These are phyloP conservation scores for Leishmania arabica DNA, from an alignment of 208 protist species.

Conservation along the genomic window DNA sequence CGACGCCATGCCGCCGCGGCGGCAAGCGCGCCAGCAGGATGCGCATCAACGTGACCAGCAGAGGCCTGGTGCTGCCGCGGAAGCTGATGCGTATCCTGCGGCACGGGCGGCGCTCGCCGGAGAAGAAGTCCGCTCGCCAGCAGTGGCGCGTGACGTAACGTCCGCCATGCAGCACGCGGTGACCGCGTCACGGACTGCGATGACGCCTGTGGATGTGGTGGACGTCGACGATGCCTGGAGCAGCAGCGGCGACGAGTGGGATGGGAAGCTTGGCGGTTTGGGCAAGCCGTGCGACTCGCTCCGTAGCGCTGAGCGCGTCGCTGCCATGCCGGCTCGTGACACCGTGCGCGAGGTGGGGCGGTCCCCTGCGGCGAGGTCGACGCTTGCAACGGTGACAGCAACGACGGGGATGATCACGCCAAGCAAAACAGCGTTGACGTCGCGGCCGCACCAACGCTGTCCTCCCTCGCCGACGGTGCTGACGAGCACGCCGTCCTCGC, in stretches of 20 bases:
- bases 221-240: slow-evolving; percentile 11
- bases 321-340: neutral
- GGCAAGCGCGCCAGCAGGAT: neutral
- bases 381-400: neutral
- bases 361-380: neutral
- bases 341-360: neutral
- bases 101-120: slow-evolving; percentile 9
- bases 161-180: neutral
- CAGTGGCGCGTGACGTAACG: slow-evolving; percentile 9
- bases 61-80: neutral
- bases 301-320: neutral
- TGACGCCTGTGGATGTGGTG: slow-evolving; percentile 3
- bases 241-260: neutral
- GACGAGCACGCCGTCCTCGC: slow-evolving; percentile 5
- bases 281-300: neutral
- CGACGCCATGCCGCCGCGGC: neutral
- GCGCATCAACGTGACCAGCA: neutral
- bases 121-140: slow-evolving; percentile 5
- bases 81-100: neutral
- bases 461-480: neutral
- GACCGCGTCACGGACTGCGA: neutral
- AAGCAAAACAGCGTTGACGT: neutral
- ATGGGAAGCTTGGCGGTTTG: neutral
- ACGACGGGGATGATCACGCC: neutral
- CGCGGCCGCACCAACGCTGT: neutral